Evolutionary conservation across 164 flowering plant species (phyloP), one percentile per base, ranked within the genome.

Genomic region (Vitis riparia): DNA sequence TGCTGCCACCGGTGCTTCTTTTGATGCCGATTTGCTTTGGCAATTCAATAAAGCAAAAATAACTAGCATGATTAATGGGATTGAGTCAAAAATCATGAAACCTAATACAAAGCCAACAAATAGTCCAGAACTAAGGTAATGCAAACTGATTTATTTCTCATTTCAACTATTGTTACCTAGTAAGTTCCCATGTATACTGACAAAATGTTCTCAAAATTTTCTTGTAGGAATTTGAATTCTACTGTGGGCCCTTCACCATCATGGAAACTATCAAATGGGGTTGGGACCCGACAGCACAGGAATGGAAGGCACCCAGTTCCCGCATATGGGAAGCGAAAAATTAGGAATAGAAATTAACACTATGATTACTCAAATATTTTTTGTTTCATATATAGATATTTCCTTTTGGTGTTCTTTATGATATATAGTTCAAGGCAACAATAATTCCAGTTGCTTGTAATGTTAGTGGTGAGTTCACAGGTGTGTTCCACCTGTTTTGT

Each of bases 1-100:
- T 75, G 89, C 85, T 68, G 94, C 85, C 49, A 89, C 97, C 4
- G 92, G 97, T 68, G 95, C 91, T 72, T 91, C 97, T n/a, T 92
- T 97, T 1, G 97, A 94, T 72, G 85, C 87, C 65, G 97, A 92
- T 73, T 73, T 89, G 75, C 85, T 87, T 47, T 91, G 97, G 95
- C 95, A 90, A 75, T 92, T 87, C 71, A 91, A 91, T 76, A 86
- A 88, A 47, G 71, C 91, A 68, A 91, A 85, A 66, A 71, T 85
- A 63, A 69, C 81, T 11, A 71, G 76, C 71, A 75, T 79, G 23
- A 12, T 79, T 59, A 86, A 77, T 78, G 88, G 84, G 8, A 64
- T 69, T 63, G 90, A 68, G 30, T 70, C 86, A 58, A 91, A 82
- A 72, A 68, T 71, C 64, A 86, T 80, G 76, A 89, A 84, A 80